A percentile compares a stretch with the other conserved stretches of the same genome.
phyloP scores from a whole-genome alignment of 2,329 filamentous ascomycete genomes.

The Fusarium sterilihyphosum region DNA sequence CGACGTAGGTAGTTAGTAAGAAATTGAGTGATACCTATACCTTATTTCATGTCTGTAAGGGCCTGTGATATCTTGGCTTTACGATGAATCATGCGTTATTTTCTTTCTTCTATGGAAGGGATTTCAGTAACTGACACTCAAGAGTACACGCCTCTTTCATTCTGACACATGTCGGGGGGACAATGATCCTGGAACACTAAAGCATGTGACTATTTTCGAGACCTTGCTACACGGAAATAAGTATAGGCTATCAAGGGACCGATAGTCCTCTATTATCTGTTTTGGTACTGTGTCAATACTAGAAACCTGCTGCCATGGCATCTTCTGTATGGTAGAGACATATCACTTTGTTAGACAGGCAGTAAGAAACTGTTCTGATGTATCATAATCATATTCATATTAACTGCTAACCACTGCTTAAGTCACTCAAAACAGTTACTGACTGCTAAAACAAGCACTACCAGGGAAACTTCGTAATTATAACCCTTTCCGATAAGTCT shows the following conservation, averaged over 20 bases:
- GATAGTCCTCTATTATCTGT: rapidly evolving
- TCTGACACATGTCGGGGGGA: neutral
- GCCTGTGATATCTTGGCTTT: neutral
- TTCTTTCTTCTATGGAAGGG: rapidly evolving
- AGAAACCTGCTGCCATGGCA: too few species aligned
- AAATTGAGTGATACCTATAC: neutral
- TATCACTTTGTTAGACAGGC: neutral
- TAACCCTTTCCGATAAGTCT: neutral
- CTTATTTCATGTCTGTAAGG: neutral
- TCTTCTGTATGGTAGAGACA: neutral
- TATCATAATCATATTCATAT: neutral
- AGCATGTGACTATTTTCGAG: neutral
- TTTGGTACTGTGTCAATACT: too few species aligned
- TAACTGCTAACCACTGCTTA: neutral
- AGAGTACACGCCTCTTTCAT: neutral
- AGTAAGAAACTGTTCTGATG: too few species aligned
- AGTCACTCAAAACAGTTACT: too few species aligned
- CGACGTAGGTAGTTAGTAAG: neutral
- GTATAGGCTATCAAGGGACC: too few species aligned
- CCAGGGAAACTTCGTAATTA: too few species aligned
- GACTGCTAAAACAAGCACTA: too few species aligned
- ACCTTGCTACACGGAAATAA: too few species aligned
- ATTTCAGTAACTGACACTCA: neutral
- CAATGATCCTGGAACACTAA: too few species aligned
- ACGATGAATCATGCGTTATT: rapidly evolving